These are phyloP conservation scores for Dacryopinax primogenitus DNA, from an alignment of 768 basidiomycete species.

Conservation along the genomic window DNA sequence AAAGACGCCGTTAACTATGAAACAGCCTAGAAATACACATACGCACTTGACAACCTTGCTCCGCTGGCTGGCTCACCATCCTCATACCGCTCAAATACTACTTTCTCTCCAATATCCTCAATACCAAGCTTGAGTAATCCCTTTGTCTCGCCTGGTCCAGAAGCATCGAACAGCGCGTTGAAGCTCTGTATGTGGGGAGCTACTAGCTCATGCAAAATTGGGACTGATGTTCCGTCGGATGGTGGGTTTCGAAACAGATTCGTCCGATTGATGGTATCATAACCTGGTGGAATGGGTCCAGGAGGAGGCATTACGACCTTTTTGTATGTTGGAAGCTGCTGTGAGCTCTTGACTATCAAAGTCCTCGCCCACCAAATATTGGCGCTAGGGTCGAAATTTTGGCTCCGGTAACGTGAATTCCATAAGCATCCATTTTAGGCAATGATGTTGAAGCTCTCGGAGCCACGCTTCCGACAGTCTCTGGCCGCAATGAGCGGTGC, in stretches of 20 bases:
- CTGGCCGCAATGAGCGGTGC: not conserved
- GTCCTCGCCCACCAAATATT: not conserved
- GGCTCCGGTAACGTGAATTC: conserved; percentile 4
- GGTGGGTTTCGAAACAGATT: conserved; percentile 64
- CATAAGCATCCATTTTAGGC: not conserved
- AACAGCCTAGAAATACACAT: not conserved
- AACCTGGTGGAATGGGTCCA: conserved; percentile 26
- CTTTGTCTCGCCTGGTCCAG: conserved; percentile 62
- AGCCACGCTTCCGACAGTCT: not conserved
- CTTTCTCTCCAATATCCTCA: conserved; percentile 76
- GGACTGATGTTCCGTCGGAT: conserved; percentile 51
- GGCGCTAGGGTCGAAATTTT: conserved; percentile 5
- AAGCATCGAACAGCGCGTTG: conserved; percentile 91
- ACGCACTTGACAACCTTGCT: conserved; percentile 73
- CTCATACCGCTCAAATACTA: conserved; percentile 66
- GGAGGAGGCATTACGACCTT: not conserved
- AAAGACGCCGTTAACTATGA: not conserved
- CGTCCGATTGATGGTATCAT: conserved; percentile 73
- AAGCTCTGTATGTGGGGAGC: conserved; percentile 90
- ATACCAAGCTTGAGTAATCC: conserved; percentile 69
- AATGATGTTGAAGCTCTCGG: not conserved
- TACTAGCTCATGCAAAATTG: conserved; percentile 84
- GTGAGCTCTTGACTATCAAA: not conserved
- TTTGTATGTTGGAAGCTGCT: not conserved
- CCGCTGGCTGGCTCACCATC: conserved; percentile 40